These are phyloP conservation scores for Mesembryanthemum crystallinum DNA, from an alignment of 148 eudicot genomes.

Conservation along the genomic window DNA sequence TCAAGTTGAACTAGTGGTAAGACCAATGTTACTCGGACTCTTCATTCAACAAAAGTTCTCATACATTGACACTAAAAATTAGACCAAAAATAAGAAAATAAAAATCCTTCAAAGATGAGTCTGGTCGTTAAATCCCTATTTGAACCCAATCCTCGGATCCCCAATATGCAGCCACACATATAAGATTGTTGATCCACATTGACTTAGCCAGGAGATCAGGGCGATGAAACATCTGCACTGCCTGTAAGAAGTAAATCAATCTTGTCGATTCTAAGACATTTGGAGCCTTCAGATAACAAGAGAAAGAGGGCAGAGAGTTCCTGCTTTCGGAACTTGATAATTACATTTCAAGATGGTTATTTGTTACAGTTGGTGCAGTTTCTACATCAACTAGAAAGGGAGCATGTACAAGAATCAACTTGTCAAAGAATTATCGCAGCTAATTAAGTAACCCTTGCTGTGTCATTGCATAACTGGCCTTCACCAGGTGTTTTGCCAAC, in stretches of 20 bases:
- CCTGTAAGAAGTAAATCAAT: not conserved
- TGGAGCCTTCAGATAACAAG: not conserved
- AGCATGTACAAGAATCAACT: slow-evolving; percentile 5
- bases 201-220: not conserved
- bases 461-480: not conserved
- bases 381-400: not conserved
- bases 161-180: not conserved
- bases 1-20: too few relatives aligned
- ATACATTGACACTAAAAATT: too few relatives aligned
- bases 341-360: not conserved
- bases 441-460: not conserved
- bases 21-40: too few relatives aligned
- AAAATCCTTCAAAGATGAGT: too few relatives aligned
- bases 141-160: not conserved
- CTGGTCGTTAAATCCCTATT: too few relatives aligned
- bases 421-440: slow-evolving; percentile 9
- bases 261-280: not conserved
- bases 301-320: not conserved
- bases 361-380: not conserved
- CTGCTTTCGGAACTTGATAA: not conserved
- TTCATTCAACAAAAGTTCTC: not conserved
- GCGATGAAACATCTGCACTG: not conserved
- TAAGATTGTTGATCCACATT: not conserved
- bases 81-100: too few relatives aligned
- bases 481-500: not conserved